Base-by-base conservation (phyloP, 805 yeast genomes). In the Spathaspora boniae region DNA sequence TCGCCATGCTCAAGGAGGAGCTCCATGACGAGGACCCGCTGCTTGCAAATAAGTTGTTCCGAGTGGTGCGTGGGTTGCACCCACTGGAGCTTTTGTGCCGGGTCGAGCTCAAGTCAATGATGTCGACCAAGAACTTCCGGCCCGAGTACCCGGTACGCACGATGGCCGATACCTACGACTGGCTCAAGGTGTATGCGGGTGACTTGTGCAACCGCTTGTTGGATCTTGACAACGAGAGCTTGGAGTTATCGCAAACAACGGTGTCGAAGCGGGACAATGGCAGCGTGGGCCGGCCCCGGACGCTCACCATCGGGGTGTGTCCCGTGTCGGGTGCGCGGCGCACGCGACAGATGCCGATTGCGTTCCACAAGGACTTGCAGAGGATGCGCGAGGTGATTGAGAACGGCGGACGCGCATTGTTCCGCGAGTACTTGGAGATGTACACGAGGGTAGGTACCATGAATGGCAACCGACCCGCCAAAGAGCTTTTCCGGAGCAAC, bases 121-220 rank as follows among this genome's bases (percentile, higher is more conserved):
- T 80, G 60, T 82, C 96, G 0, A 80, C 80, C 32, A 93, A 93
- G 53, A 86, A 88, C 51, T 81, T 91, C 56, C 59, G 80, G 32
- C 72, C 76, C 0, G 65, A 67, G 8, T 63, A 78, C 5, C 65
- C 62, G 0, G 78, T 89, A 2, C 58, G 56, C 3, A 66, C 68
- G 2, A 42, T 70, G 5, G 63, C 62, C 2, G 95, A 86, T 46
- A 75, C 85, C 16, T 44, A 65, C 4, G 79, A 77, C 15, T 91
- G 98, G 98, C 60, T 91, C 6, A 76, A 70, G 25, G 94, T 91
- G 0, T 89, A 81, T 62, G 72, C 84, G 2, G 89, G 88, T 0
- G 98, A 91, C 48, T 58, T 91, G 20, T 61, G 74, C 19, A 78
- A 80, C 33, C 56, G 98, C 36, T 55, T 89, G 4, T 65, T 72